A percentile compares a stretch with the other conserved stretches of the same genome.
These are phyloP conservation scores for Lactarius sanguifluus DNA, from an alignment of 768 basidiomycete species.

Conservation along the genomic window DNA sequence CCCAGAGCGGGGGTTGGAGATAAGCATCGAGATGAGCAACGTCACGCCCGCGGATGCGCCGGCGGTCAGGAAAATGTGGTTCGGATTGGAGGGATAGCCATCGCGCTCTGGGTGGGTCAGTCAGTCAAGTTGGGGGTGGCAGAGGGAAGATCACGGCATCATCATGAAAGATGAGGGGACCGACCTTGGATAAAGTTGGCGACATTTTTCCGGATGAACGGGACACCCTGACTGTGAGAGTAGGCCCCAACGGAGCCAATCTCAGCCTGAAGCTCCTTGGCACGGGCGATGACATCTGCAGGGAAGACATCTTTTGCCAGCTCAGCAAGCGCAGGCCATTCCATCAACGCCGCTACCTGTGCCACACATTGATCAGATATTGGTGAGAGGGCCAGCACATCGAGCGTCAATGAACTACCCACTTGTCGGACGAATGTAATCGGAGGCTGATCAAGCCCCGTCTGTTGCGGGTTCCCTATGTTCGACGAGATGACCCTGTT, in stretches of 20 bases:
- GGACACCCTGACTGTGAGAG: constrained; percentile 92
- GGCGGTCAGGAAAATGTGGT: constrained; percentile 89
- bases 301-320: constrained; percentile 82
- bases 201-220: constrained; percentile 82
- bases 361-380: not conserved
- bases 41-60: constrained; percentile 96
- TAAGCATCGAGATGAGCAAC: constrained; percentile 76
- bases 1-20: constrained; percentile 64
- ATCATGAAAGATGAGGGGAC: constrained; percentile 30
- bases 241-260: constrained; percentile 95
- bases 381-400: not conserved
- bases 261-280: constrained; percentile 74
- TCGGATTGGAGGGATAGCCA: constrained; percentile 78
- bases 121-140: not conserved
- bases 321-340: constrained; percentile 83
- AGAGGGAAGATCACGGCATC: constrained; percentile 6
- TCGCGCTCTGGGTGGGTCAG: constrained; percentile 66
- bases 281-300: constrained; percentile 78
- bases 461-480: constrained; percentile 98
- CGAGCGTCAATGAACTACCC: constrained; percentile 30
- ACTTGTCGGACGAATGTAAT: constrained; percentile 94
- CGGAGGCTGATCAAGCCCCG: constrained; percentile 88
- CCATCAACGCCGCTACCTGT: constrained; percentile 86
- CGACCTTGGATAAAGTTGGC: constrained; percentile 86
- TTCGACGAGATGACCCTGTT: constrained; percentile 89